These are phyloP conservation scores for Colletotrichum cuscutae DNA, from an alignment of 2,329 filamentous ascomycete genomes.

Conservation along the genomic window DNA sequence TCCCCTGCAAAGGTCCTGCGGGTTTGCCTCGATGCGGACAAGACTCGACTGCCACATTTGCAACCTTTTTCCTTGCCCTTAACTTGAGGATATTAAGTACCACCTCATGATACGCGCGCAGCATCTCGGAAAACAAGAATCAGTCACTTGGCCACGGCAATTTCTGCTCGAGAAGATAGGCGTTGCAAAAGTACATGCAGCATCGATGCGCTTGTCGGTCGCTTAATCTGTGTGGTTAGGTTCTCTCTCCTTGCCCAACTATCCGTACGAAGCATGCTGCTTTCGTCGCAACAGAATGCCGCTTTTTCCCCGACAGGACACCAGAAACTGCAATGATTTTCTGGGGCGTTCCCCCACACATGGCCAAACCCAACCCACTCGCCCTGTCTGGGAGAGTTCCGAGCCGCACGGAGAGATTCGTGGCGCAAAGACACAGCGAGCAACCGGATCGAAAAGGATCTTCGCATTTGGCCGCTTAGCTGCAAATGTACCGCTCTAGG, in stretches of 20 bases:
- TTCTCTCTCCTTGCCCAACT: neutral
- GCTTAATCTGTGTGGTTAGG: neutral
- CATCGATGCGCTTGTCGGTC: neutral
- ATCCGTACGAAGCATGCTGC: neutral
- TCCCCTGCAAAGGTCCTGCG: conserved; percentile 27
- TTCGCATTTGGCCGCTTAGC: neutral
- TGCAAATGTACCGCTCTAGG: neutral
- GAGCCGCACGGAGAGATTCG: conserved; percentile 1
- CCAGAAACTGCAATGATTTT: neutral
- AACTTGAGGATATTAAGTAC: conserved; percentile 35
- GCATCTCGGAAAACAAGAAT: neutral
- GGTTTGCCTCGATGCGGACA: conserved; percentile 28
- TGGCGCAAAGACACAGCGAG: neutral
- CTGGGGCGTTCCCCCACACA: neutral
- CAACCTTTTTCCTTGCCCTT: conserved; percentile 17
- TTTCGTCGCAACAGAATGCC: neutral
- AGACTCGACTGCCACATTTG: conserved; percentile 20
- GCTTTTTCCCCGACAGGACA: neutral
- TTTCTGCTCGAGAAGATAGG: neutral
- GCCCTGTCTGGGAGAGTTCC: neutral
- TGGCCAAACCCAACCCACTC: neutral
- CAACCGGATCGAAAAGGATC: neutral
- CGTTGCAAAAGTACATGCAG: neutral
- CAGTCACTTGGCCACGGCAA: neutral
- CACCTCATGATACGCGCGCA: conserved; percentile 10